Percentiles rank a stretch among this genome's conserved stretches.
Conservation (phyloP, 352 stramenopile genomes). For the Phytophthora hybrid region DNA sequence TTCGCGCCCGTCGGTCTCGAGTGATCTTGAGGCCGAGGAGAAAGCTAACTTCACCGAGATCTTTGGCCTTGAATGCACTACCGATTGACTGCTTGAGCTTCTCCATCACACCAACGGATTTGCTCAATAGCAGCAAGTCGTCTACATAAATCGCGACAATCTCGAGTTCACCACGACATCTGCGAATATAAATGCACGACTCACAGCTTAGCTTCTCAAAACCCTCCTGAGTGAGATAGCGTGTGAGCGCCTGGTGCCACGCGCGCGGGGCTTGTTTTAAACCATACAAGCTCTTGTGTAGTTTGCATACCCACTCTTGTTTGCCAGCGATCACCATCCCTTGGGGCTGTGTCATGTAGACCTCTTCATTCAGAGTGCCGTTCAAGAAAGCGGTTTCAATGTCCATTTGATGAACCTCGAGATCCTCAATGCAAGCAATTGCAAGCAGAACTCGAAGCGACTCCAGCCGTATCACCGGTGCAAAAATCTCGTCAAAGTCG, state of each 20-base stretch:
- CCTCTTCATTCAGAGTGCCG: slow-evolving; percentile 23
- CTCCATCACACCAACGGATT: neutral
- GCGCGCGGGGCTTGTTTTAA: slow-evolving; percentile 17
- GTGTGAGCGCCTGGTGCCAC: slow-evolving; percentile 1
- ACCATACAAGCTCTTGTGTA: slow-evolving; percentile 29
- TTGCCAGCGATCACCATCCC: slow-evolving; percentile 12
- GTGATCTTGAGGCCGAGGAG: slow-evolving; percentile 17
- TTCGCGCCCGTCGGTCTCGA: neutral
- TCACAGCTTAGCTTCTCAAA: slow-evolving; percentile 19
- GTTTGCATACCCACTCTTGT: slow-evolving; percentile 21
- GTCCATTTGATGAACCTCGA: slow-evolving; percentile 37
- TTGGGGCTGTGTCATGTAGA: slow-evolving; percentile 33
- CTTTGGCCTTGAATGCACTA: slow-evolving; percentile 15
- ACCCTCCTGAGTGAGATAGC: neutral
- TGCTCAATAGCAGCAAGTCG: slow-evolving; percentile 18
- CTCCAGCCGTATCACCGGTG: slow-evolving; percentile 3
- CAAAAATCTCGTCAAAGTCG: slow-evolving; percentile 6
- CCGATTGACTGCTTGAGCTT: slow-evolving; percentile 2
- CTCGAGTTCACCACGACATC: neutral
- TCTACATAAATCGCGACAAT: slow-evolving; percentile 30
- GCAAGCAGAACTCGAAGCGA: slow-evolving; percentile 8
- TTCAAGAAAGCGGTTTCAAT: slow-evolving; percentile 38
- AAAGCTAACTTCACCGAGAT: slow-evolving; percentile 15
- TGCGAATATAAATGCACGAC: slow-evolving; percentile 15
- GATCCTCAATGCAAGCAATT: slow-evolving; percentile 15